Conservation (phyloP, 306 rosid species). For the Carpinus viminea region DNA sequence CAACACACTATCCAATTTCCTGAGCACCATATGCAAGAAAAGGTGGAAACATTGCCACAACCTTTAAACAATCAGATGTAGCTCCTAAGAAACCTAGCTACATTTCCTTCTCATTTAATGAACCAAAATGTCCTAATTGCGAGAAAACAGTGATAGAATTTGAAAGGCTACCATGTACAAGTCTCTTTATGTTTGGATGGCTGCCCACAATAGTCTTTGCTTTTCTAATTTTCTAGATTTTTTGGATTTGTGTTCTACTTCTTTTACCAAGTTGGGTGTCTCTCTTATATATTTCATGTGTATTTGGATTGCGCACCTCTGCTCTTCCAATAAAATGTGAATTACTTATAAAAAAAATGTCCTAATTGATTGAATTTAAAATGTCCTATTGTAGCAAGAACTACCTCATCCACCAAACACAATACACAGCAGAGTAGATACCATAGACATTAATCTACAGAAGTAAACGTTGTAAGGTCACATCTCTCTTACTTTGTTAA, state of each 20-base stretch:
- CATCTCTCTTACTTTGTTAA: constrained; percentile 52
- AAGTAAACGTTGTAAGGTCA: not conserved
- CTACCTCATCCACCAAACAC: constrained; percentile 9
- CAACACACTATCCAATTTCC: not conserved
- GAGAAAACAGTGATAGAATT: too few relatives aligned
- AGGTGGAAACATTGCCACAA: not conserved
- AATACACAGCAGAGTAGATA: not conserved
- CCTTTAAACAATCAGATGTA: not conserved
- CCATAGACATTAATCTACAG: not conserved
- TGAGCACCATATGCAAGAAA: not conserved
- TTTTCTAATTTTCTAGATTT: too few relatives aligned
- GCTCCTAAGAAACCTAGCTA: not conserved
- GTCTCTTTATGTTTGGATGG: too few relatives aligned
- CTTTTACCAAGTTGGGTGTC: too few relatives aligned
- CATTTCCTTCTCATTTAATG: not conserved
- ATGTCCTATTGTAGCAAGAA: not conserved
- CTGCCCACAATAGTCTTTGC: too few relatives aligned
- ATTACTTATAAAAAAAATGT: not conserved
- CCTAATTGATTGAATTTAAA: not conserved
- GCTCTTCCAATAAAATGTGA: too few relatives aligned
- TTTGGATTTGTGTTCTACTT: too few relatives aligned
- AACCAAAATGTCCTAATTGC: not conserved
- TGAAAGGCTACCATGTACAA: too few relatives aligned
- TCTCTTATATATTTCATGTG: too few relatives aligned
- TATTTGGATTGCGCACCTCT: too few relatives aligned